Evolutionary conservation across 2,329 filamentous ascomycete genomes (phyloP).

Genomic region (Pyrenochaeta sp.): DNA sequence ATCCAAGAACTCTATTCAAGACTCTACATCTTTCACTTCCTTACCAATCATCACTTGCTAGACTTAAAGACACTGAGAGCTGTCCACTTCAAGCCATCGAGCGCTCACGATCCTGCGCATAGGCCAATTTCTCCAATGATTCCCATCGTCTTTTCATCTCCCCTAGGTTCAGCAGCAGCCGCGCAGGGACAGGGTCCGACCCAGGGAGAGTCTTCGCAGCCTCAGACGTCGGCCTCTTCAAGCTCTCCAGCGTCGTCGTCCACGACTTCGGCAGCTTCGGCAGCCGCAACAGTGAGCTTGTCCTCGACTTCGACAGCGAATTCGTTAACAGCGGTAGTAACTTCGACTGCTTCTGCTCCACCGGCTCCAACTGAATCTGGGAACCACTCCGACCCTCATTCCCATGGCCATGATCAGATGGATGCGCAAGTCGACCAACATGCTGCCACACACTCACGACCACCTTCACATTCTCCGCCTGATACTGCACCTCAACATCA

Average conservation of each 20-base stretch:
- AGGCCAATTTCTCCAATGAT: not conserved
- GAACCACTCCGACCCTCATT: not conserved
- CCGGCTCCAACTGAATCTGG: not conserved
- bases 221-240: not conserved
- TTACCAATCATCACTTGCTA: too few relatives aligned
- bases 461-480: not conserved
- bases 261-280: not conserved
- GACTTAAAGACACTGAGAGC: too few relatives aligned
- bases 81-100: too few relatives aligned
- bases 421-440: constrained; percentile 1
- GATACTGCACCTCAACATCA: not conserved
- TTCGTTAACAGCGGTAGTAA: not conserved
- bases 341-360: not conserved
- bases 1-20: too few relatives aligned
- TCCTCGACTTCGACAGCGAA: not conserved
- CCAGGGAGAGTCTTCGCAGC: not conserved
- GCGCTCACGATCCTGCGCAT: too few relatives aligned
- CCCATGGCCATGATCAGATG: not conserved
- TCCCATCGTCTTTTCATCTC: constrained; percentile 2
- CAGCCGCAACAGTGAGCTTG: not conserved
- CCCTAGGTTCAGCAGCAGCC: not conserved
- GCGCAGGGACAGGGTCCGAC: not conserved
- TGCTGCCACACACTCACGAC: constrained; percentile 2
- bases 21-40: too few relatives aligned
- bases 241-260: not conserved